phyloP scores from a whole-genome alignment of 2,329 filamentous ascomycete species.

The Geosmithia putterillii region DNA sequence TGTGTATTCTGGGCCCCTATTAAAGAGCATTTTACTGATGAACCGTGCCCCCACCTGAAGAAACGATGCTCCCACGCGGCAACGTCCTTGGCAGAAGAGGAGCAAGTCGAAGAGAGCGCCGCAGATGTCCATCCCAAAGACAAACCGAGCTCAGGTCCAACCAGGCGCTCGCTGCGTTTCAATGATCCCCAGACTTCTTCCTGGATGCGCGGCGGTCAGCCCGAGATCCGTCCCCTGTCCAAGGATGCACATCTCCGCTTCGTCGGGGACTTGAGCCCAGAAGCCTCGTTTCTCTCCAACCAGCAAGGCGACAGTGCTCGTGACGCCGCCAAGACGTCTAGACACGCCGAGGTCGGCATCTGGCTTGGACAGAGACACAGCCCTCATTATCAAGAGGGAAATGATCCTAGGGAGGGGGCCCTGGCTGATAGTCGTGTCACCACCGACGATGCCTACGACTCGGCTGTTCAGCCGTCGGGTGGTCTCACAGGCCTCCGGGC shows the following conservation, averaged over 20 bases:
- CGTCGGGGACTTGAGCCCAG: conserved; percentile 10
- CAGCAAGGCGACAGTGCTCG: background rate
- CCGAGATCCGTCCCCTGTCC: background rate
- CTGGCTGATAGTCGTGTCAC: background rate
- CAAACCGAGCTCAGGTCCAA: background rate
- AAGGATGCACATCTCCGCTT: conserved; percentile 6
- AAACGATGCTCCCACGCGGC: background rate
- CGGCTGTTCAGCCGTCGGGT: background rate
- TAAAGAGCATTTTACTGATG: background rate
- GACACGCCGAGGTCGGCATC: conserved; percentile 6
- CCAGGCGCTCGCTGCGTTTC: background rate
- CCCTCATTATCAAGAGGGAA: too few species aligned
- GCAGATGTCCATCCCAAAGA: background rate
- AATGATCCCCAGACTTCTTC: background rate
- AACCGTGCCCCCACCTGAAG: background rate
- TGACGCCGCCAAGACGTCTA: conserved; percentile 1
- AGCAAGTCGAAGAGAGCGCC: background rate
- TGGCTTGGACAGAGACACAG: conserved; percentile 6
- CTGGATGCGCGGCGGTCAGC: background rate
- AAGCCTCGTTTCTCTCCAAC: conserved; percentile 8
- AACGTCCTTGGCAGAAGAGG: background rate
- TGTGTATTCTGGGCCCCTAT: conserved; percentile 1
- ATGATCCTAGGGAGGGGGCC: background rate
- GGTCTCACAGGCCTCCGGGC: background rate
- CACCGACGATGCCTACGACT: background rate